Base-by-base conservation (phyloP, 192 early-diverging fungal genomes). In the Chytriomyces hyalinus region DNA sequence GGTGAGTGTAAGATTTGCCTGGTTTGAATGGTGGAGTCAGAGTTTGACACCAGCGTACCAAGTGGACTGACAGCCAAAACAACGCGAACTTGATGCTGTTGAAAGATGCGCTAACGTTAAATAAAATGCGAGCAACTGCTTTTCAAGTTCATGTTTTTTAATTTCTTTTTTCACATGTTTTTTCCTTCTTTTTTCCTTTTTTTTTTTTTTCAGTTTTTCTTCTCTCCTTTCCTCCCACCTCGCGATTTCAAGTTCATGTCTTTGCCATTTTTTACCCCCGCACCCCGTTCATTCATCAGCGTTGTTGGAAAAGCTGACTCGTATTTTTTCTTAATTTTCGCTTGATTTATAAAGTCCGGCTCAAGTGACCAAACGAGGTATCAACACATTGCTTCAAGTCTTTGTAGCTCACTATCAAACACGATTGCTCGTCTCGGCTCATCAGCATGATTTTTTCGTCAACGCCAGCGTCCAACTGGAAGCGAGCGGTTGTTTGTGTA, bases 401-500 rank as follows among this genome's bases (percentile, higher is more conserved):
- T 65, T 88, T 87, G 81, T 98, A 99, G 70, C 92, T 94, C 49
- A 99, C 98, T 70, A 99, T 95, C 57, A 99, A 83, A 80, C 95
- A 99, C 44, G 96, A 95, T 81, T 95, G 93, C 76, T 98, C 97
- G 80, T 99, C 98, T 70, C 96, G 90, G 45, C 95, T 97, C 87
- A 92, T 93, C 4, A 99, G 90, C 90, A 96, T 93, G 68, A 99
- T 89, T 77, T 92, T 94, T 87, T 99, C 97, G 48, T 92, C 89
- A 3, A 95, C 90, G n/a, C 96, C 97, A 4, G 93, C 92, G 81
- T 99, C 98, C 79, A 99, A 84, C 93, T 95, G 62, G 17, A 63
- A 20, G 7, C 62, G 28, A 43, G 11, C 0, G 47, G 61, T 57
- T 26, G 13, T 26, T 13, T 65, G 65, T 5, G 48, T 61, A 46